Conservation (phyloP, 2,329 filamentous ascomycete species). For the Mycosphaerella sp. region DNA sequence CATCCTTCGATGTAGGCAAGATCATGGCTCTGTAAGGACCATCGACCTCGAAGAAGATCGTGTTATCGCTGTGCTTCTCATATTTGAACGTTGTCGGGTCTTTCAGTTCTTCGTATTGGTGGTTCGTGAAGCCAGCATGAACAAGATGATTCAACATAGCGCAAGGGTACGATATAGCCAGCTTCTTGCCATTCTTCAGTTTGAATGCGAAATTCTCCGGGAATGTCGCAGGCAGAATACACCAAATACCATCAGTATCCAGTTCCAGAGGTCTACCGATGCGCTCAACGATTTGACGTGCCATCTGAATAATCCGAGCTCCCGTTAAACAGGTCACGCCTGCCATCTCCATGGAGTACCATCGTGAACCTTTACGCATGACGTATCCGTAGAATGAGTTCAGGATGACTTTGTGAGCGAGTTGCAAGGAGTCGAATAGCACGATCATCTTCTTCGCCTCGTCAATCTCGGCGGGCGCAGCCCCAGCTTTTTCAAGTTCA, state of each 20-base stretch:
- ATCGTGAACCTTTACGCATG: slow-evolving; percentile 97
- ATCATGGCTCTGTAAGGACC: slow-evolving; percentile 98
- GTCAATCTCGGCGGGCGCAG: slow-evolving; percentile 69
- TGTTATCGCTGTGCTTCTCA: slow-evolving; percentile 96
- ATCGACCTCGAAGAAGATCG: slow-evolving; percentile 99
- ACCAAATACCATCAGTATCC: slow-evolving; percentile 99
- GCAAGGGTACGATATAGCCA: slow-evolving; percentile 95
- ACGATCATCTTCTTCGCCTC: slow-evolving; percentile 99
- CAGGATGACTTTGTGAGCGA: slow-evolving; percentile 97
- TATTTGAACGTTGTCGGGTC: slow-evolving; percentile 80
- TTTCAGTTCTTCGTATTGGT: slow-evolving; percentile 88
- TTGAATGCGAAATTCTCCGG: slow-evolving; percentile 95
- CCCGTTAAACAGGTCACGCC: slow-evolving; percentile 96
- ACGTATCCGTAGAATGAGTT: slow-evolving; percentile 99
- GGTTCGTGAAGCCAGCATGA: slow-evolving; percentile 89
- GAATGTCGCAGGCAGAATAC: slow-evolving; percentile 92
- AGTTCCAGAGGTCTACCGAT: slow-evolving; percentile 89
- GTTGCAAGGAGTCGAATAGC: slow-evolving; percentile 87
- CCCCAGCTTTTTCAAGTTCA: slow-evolving; percentile 73
- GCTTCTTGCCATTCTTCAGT: slow-evolving; percentile 90
- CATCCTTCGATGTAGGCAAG: slow-evolving; percentile 92
- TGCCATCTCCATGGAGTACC: slow-evolving; percentile 99
- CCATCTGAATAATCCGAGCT: slow-evolving; percentile 94
- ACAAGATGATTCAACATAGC: slow-evolving; percentile 99
- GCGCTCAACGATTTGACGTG: slow-evolving; percentile 83